Base-by-base conservation (phyloP, 148 eudicot species). In the Dysphania ambrosioides region DNA sequence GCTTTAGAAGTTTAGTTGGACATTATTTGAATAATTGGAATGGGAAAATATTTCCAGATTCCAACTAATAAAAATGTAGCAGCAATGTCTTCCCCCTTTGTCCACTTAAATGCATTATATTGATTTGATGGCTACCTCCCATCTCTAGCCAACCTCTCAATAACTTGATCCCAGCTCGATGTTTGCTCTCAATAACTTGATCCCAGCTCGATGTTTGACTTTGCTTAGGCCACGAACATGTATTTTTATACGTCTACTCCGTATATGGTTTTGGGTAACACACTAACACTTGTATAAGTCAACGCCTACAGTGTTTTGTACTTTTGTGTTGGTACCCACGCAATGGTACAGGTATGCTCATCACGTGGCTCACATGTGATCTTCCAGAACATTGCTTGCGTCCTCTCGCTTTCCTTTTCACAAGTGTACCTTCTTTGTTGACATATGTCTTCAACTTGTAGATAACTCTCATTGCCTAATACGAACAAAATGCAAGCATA, bases 341-440 rank as follows among this genome's bases (percentile, higher is more conserved):
- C 57, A 62, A 23, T 38, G 60, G 58, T 4, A 64, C 70, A 74
- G 21, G 70, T 74, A 60, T 49, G 47, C 31, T 32, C 8, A 47
- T 74, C 70, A 74, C 77, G 60, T 74, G 68, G 70, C 70, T 59
- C 58, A 49, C 61, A 64, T 31, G 55, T 68, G 71, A 68, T 21
- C 53, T 44, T 40, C 34, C 4, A 27, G 31, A 42, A 26, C 4
- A n/a, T 68, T 41, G 30, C 56, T 68, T 68, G 30, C 56, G 41
- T 68, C 16, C 15, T 24, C 41, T 21, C 30, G 11, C 71, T 27
- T 23, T 68, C 71, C 56, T 41, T 24, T 68, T 68, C 55, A 24
- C 4, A 21, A 40, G 35, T 35, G 71, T 44, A 41, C 56, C 30
- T 41, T 27, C 23, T 31, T 21, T 64, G 23, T 74, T 63, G 70